Conservation (phyloP, 2,329 filamentous ascomycete species). For the Fusarium sp. region DNA sequence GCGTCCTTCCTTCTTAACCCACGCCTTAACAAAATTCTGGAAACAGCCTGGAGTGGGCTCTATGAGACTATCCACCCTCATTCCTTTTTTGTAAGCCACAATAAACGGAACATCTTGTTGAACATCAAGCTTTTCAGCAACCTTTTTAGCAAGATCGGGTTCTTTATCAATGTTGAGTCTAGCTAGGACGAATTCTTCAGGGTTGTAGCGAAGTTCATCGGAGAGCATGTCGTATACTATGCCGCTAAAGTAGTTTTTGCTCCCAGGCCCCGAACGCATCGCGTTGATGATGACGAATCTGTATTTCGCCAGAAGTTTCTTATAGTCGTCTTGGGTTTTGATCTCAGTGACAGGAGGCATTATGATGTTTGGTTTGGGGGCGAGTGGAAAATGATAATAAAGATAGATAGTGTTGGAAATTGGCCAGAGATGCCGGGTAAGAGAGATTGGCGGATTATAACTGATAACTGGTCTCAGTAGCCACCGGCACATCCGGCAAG, state of each 20-base stretch:
- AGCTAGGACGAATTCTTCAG: accelerated
- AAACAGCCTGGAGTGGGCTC: no score
- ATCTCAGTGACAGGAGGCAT: neutral
- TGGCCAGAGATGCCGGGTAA: accelerated
- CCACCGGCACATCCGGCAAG: neutral
- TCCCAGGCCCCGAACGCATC: neutral
- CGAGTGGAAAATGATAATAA: accelerated
- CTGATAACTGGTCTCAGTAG: neutral
- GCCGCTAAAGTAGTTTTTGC: no score
- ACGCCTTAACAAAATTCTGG: no score
- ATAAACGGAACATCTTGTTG: neutral
- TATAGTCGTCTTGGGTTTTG: neutral
- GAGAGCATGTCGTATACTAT: no score
- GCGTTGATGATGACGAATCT: neutral
- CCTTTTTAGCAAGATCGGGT: neutral
- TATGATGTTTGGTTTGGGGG: accelerated
- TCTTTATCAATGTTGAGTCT: neutral
- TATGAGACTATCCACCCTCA: accelerated
- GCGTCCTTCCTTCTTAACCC: no score
- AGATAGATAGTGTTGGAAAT: neutral
- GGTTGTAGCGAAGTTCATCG: neutral
- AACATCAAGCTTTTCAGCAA: neutral
- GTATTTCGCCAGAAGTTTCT: accelerated
- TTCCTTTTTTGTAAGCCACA: neutral
- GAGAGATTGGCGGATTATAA: accelerated